Conservation (phyloP, 163 green algal species). For the Chlamydomonas reinhardtii region DNA sequence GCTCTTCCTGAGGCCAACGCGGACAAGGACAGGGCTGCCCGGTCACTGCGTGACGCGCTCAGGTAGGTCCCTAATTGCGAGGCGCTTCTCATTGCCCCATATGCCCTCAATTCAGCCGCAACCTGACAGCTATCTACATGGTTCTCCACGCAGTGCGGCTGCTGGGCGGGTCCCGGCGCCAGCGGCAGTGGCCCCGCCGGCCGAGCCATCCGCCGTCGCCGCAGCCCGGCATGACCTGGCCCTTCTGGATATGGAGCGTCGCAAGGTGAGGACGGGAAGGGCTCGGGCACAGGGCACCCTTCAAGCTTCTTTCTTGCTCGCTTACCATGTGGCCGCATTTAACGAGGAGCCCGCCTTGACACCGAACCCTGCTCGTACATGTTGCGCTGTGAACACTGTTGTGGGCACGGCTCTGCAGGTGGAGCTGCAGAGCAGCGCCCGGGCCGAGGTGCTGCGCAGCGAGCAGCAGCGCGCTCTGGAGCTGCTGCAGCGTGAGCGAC, state of each 20-base stretch:
- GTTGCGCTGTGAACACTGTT: too few species aligned
- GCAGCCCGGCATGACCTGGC: not conserved
- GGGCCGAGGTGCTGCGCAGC: conserved; percentile 18
- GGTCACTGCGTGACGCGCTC: not conserved
- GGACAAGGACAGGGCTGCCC: not conserved
- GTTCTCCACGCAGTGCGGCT: too few species aligned
- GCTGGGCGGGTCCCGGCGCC: too few species aligned
- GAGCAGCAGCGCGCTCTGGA: conserved; percentile 52
- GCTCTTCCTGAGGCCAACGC: not conserved
- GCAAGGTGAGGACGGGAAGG: not conserved
- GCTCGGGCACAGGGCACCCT: too few species aligned
- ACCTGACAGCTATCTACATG: not conserved
- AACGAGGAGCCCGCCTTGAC: too few species aligned
- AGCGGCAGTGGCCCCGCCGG: too few species aligned
- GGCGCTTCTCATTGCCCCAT: not conserved
- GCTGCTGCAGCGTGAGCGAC: conserved; percentile 36
- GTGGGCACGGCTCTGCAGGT: not conserved
- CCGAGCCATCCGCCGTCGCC: not conserved
- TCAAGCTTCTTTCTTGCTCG: not conserved
- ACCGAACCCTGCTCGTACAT: too few species aligned
- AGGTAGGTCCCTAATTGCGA: not conserved
- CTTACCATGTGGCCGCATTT: too few species aligned
- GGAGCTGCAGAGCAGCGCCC: not conserved
- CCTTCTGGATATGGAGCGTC: not conserved
- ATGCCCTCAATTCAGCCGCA: too few species aligned